Evolutionary conservation across 176 grass and related monocot species (phyloP).

Genomic region (Oryza glaberrima): DNA sequence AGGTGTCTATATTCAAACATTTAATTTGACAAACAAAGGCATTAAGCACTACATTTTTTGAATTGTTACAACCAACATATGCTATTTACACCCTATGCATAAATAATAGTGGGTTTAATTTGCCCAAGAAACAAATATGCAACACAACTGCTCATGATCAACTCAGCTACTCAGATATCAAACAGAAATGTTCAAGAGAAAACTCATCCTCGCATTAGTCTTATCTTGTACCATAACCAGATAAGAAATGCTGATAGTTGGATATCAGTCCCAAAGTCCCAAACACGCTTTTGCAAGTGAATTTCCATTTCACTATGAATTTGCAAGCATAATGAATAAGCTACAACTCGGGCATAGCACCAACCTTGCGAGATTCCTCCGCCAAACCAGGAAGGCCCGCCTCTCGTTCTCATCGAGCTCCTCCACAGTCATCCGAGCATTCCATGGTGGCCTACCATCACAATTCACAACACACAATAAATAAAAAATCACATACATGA

Average conservation of each 20-base stretch:
- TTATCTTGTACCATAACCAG: neutral
- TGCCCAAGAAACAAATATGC: neutral
- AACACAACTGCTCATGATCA: neutral
- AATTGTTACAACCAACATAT: neutral
- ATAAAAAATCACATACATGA: neutral
- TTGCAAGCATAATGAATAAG: neutral
- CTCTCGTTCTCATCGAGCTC: conserved; percentile 77
- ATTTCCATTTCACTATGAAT: neutral
- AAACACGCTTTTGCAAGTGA: neutral
- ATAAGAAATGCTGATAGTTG: neutral
- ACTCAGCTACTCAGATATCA: neutral
- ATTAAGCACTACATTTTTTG: neutral
- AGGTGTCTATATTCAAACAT: neutral
- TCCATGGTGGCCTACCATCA: conserved; percentile 71
- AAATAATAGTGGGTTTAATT: neutral
- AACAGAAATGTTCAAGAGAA: neutral
- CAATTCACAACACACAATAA: neutral
- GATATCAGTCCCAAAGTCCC: neutral
- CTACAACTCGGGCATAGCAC: neutral
- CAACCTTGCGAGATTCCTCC: conserved; percentile 85
- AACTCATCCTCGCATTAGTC: neutral
- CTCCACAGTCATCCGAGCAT: conserved; percentile 69
- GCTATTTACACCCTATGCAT: neutral
- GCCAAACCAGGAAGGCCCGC: conserved; percentile 77
- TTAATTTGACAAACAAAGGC: neutral